Evolutionary conservation across 257 asterid genomes (phyloP), one percentile per base, ranked within the genome.

Genomic region (Dorcoceras hygrometricum): DNA sequence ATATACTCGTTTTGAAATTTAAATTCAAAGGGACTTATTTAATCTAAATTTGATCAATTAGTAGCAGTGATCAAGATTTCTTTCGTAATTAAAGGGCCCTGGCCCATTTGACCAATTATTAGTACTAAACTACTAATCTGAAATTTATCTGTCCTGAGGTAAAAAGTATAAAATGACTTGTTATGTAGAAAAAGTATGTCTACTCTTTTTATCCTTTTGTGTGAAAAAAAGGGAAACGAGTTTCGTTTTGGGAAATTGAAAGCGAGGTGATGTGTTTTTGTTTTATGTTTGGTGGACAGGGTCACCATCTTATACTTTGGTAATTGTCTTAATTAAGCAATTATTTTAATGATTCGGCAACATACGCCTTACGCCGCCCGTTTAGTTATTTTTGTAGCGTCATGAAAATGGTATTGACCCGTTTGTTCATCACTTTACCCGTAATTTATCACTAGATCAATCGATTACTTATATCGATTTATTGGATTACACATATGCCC

Each of bases 161-260:
- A 39, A 66, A n/a, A 70, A 66, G 65, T 53, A 64, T n/a, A 57
- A 46, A 46, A 16, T 1, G 53, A 59, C 65, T 53, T 60, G 55
- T 73, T 77, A 59, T 65, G 70, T 73, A 62, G 53, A 60, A 62
- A 14, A 28, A 64, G 59, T 55, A 65, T 4, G 8, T 63, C 73
- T 60, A 34, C 62, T 51, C 72, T 57, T 25, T 68, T 60, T 61
- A n/a, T 19, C 36, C 16, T 23, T 25, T 34, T 23, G 46, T 48
- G 32, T 20, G 36, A 12, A 56, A 23, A 66, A 29, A 23, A 55
- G 24, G 62, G 18, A 65, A 59, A 56, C 39, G 43, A 19, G 6
- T 66, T 56, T 69, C 26, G 8, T 73, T 73, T 62, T 66, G 78
- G 63, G 76, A 73, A 69, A 55, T 53, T 70, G 71, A 78, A 66